Base-by-base conservation (phyloP, 1,139 yeast species). In the Taphrina sp. region DNA sequence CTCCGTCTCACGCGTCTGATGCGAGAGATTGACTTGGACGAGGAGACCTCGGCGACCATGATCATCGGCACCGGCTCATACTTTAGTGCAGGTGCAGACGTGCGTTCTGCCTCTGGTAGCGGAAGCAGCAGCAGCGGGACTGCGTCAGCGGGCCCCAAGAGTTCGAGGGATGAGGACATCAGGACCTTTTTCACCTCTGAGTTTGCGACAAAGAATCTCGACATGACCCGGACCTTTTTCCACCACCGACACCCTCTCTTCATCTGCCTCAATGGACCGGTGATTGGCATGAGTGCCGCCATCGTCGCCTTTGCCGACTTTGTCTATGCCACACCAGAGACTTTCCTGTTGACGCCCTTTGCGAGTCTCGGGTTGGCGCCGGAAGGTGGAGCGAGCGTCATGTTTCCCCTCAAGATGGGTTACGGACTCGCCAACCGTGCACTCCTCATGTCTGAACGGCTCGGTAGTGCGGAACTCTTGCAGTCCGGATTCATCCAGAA, bases 81-180 rank as follows among this genome's bases (percentile, higher is more conserved):
- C 68, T 88, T 88, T 68, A 82, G 90, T 34, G 86, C 95, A 4
- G 96, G 96, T 36, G 96, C 95, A 28, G 83, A 86, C 67, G 78
- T 86, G 59, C 53, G 34, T 51, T 8, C 42, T 43, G 42, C 42
- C 16, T 16, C 20, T 10, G 7, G 20, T 5, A 17, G 39, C 14
- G 52, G 41, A 16, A n/a, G n/a, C n/a, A n/a, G n/a, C n/a, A n/a
- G n/a, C n/a, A n/a, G n/a, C n/a, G n/a, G n/a, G n/a, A n/a, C n/a
- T n/a, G n/a, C n/a, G n/a, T n/a, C n/a, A n/a, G n/a, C n/a, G n/a
- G 41, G 41, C 22, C 19, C 42, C 12, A 17, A 16, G 22, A 12
- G 33, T 7, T 12, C 33, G 3, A 10, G 16, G 12, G 35, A 45
- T 24, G 35, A 24, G 14, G 59, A 58, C 52, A 22, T 35, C 20